Base-by-base conservation (phyloP, 2,329 filamentous ascomycete species). In the Lasiodiplodia theobromae region DNA sequence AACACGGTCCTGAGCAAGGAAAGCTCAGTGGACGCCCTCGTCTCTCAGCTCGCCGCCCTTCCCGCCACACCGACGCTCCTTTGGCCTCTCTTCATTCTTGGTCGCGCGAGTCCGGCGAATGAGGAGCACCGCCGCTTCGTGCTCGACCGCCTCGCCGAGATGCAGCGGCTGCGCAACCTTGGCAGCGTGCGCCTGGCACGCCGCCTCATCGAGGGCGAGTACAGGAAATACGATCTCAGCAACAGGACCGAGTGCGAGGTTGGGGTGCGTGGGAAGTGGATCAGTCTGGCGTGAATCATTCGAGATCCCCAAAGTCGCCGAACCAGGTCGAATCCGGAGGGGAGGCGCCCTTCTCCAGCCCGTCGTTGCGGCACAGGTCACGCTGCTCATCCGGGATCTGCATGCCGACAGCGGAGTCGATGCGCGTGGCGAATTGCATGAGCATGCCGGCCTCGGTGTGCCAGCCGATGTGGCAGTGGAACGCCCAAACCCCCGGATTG, bases 401-500 rank as follows among this genome's bases (percentile, higher is more conserved):
- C 0, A 21, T 3, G 78, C 79, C 83, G 10, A 68, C 74, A 34
- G 73, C 75, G 49, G 78, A 77, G 54, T 87, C 84, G 12, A 81
- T 77, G 37, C 83, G 78, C 8, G 82, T 84, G 34, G 87, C 72
- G 66, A 90, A 83, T 75, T 88, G 86, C 88, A 90, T 89, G 38
- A 85, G 69, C 65, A 79, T 62, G 18, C 77, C 77, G 2, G 75
- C 75, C 62, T 77, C 75, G n/a, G 70, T 71, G 69, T 79, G 77
- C 80, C 77, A 95, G 75, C 92, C 91, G 66, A 94, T 90, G 76
- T 95, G 92, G 79, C 92, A 94, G 79, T 94, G 92, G 81, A 94
- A 84, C 16, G 83, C 73, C 83, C 83, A 81, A 69, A 77, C 74
- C 71, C 89, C 89, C 12, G 90, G 88, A 72, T 92, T 92, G 74